These are phyloP conservation scores for Nicotiana undulata DNA, from an alignment of 257 asterid species.

Conservation along the genomic window DNA sequence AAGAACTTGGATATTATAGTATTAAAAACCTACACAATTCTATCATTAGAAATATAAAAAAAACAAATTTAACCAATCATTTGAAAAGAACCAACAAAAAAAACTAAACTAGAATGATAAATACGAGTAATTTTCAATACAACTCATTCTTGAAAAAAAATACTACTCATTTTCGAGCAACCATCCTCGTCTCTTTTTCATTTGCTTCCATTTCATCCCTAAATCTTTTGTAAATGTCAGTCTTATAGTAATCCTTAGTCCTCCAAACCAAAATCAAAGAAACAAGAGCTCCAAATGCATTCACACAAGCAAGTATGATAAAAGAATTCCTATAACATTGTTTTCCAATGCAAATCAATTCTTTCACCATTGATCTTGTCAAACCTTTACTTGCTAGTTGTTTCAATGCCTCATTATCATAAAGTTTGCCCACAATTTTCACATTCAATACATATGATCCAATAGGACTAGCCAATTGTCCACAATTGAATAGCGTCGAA, in stretches of 20 bases:
- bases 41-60: not conserved
- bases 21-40: not conserved
- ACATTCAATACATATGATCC: conserved; percentile 31
- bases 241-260: conserved; percentile 15
- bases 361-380: conserved; percentile 19
- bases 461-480: conserved; percentile 27
- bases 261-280: conserved; percentile 23
- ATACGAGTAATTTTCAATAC: not conserved
- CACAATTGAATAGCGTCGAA: conserved; percentile 25
- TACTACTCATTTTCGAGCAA: not conserved
- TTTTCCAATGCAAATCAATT: conserved; percentile 24
- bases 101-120: not conserved
- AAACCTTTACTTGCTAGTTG: conserved; percentile 10
- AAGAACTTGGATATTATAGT: not conserved
- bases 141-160: not conserved
- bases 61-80: not conserved
- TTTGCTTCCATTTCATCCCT: conserved; percentile 17
- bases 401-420: conserved; percentile 27
- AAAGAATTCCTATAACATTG: conserved; percentile 21
- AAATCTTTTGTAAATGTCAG: conserved; percentile 24
- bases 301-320: conserved; percentile 19
- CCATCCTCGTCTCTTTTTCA: conserved; percentile 6
- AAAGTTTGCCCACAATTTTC: conserved; percentile 20
- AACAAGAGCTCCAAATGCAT: conserved; percentile 18
- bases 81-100: not conserved